Evolutionary conservation across 768 basidiomycete genomes (phyloP), one percentile per base, ranked within the genome.

Genomic region (Porphyrellus cyaneotinctus): DNA sequence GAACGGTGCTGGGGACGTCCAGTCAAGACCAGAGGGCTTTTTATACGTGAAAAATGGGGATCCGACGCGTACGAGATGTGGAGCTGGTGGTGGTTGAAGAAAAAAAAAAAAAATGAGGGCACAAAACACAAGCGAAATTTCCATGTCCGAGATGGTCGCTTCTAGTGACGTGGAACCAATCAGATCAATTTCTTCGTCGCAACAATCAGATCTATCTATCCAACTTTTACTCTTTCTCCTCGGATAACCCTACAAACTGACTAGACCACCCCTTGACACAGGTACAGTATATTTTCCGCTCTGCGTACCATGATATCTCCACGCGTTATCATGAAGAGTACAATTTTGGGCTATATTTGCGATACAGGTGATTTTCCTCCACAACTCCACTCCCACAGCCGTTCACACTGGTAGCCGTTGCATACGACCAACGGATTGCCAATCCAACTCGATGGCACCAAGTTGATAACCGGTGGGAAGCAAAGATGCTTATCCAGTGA

Each of bases 11-110:
- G 43, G 39, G 22, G 31, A 47, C 6, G 20, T 18, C 6, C 6
- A n/a, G 9, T 2, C 15, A 13, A 31, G 39, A 43, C 20, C 11
- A 8, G 44, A 7, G 10, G 41, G 45, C 38, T 22, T 70, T 65
- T 66, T 70, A 68, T 70, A 70, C 17, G 49, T 2, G 38, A 58
- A 64, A 67, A 58, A 38, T 30, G 61, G 66, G 68, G 56, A 26
- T 4, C 20, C 2, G 30, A 47, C 45, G 52, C 31, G 53, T 43
- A 53, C 26, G 47, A 50, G 43, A 53, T 49, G 49, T 47, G 50
- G 44, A 31, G 51, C 28, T 24, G 47, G 20, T 49, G 50, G 28
- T 45, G 53, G 51, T 56, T 59, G 24, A 4, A 38, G 20, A 52
- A 33, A 57, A 57, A 69, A 66, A 66, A 58, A 56, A 68, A 68